These are phyloP conservation scores for Auricularia cornea DNA, from an alignment of 768 basidiomycete species.

Conservation along the genomic window DNA sequence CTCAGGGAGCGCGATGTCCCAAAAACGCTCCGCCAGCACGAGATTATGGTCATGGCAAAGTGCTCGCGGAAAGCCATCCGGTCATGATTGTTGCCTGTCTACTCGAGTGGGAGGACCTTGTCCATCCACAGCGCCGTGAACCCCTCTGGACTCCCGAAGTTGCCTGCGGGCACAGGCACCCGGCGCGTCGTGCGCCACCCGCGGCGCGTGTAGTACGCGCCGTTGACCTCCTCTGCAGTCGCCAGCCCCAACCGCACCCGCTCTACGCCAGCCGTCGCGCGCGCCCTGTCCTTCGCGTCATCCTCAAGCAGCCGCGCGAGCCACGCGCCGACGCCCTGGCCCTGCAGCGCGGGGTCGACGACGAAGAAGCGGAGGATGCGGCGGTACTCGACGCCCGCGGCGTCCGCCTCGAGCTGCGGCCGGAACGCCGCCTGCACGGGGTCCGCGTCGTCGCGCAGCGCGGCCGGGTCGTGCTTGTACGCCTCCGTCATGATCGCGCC, in stretches of 20 bases:
- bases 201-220: neutral
- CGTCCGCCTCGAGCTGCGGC: neutral
- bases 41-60: no score
- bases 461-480: neutral
- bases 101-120: neutral
- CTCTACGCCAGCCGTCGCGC: neutral
- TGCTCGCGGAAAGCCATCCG: no score
- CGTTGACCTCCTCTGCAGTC: neutral
- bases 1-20: no score
- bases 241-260: neutral
- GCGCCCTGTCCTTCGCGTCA: neutral
- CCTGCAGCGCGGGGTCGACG: neutral
- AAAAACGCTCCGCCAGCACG: no score
- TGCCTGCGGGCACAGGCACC: neutral
- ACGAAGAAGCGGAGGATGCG: neutral
- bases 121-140: neutral
- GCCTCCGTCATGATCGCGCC: neutral
- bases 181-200: neutral
- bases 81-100: no score
- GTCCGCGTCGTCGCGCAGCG: neutral
- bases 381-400: neutral
- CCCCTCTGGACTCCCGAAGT: neutral
- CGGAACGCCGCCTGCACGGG: neutral
- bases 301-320: neutral
- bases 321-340: neutral